phyloP scores from a whole-genome alignment of 306 rosid species.

The Quercus aquifolioides region DNA sequence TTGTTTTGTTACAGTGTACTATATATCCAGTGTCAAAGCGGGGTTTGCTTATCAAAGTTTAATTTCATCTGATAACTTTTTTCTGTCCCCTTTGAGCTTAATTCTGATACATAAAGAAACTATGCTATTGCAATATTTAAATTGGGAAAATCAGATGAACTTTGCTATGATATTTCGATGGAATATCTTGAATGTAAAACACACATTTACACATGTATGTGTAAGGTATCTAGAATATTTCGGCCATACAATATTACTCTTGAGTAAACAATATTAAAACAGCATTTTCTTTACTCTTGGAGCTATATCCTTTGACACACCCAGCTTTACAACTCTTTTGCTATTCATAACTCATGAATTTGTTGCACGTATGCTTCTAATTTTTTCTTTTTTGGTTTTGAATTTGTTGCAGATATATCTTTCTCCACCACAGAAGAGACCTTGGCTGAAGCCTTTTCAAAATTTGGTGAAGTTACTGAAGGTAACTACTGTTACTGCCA shows the following conservation, averaged over 20 bases:
- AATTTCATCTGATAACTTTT: neutral
- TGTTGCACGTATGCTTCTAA: constrained; percentile 1
- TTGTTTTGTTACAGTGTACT: neutral
- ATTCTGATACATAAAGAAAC: neutral
- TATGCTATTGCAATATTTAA: neutral
- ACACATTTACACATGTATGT: neutral
- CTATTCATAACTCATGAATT: neutral
- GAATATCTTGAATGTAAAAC: neutral
- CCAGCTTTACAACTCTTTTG: neutral
- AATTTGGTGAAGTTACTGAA: constrained; percentile 12
- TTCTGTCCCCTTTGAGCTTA: neutral
- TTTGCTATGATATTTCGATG: neutral
- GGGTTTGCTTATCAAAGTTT: neutral
- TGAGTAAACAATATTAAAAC: neutral
- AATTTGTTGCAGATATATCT: constrained; percentile 7
- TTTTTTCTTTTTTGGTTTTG: too few species aligned
- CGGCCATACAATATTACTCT: neutral
- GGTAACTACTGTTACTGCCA: neutral
- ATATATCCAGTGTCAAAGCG: too few species aligned
- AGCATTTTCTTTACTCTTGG: neutral
- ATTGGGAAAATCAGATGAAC: neutral
- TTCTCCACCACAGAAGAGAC: constrained; percentile 16
- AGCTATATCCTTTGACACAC: neutral
- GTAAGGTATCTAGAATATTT: neutral
- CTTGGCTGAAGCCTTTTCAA: constrained; percentile 10